These are phyloP conservation scores for Tanacetum coccineum DNA, from an alignment of 129 eudicot genomes.

Conservation along the genomic window DNA sequence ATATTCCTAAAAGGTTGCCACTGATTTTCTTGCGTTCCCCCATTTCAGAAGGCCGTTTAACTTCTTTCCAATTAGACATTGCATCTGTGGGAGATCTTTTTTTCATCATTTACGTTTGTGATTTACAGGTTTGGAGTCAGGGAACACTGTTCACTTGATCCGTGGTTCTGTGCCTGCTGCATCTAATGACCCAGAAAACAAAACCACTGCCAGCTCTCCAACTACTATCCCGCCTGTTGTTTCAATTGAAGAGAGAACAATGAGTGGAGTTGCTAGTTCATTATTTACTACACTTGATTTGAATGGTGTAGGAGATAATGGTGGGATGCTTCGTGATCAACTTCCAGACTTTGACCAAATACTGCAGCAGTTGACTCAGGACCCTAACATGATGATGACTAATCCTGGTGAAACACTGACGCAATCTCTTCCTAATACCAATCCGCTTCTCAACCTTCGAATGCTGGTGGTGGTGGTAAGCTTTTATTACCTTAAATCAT, in stretches of 20 bases:
- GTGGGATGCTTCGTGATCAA: conserved; percentile 55
- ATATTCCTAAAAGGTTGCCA: no score
- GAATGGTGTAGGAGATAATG: conserved; percentile 44
- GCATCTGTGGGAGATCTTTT: no score
- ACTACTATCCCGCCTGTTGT: conserved; percentile 20
- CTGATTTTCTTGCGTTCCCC: no score
- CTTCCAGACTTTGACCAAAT: conserved; percentile 62
- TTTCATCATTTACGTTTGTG: neutral
- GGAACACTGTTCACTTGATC: conserved; percentile 59
- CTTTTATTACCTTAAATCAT: conserved; percentile 1
- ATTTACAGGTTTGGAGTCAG: conserved; percentile 53
- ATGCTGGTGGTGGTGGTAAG: conserved; percentile 50
- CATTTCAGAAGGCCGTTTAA: no score
- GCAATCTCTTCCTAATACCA: conserved; percentile 57
- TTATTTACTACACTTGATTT: conserved; percentile 51
- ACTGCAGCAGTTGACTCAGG: conserved; percentile 62
- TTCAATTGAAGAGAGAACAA: conserved; percentile 21
- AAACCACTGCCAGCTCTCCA: conserved; percentile 25
- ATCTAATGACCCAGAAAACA: conserved; percentile 19
- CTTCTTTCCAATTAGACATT: no score
- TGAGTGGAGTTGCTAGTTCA: conserved; percentile 34
- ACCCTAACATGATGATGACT: conserved; percentile 70
- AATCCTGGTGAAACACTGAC: conserved; percentile 46
- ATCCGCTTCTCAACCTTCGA: conserved; percentile 85
- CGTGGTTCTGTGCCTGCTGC: conserved; percentile 51